Evolutionary conservation across 2,329 filamentous ascomycete species (phyloP), one percentile per base, ranked within the genome.

Genomic region (Zelopaecilomyces penicillatus): DNA sequence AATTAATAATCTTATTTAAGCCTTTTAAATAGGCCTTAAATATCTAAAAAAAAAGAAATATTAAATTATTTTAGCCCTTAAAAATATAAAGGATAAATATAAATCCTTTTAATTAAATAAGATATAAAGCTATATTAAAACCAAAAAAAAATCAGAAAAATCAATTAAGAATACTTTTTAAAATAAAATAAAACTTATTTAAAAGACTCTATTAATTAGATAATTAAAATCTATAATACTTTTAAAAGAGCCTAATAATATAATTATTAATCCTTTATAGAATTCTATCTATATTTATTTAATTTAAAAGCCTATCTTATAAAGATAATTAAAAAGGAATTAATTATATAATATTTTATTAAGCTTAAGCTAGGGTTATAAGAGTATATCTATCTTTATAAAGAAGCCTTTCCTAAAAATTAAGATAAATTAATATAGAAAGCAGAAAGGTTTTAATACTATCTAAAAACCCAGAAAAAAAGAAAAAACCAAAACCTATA

Each of bases 1-100:
- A 40, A 40, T 40, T 40, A 40, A 40, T 6, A 8, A 40, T 29
- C 6, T 40, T 27, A 28, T 40, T 27, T 28, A 40, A 27, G 30
- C 10, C 9, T 8, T 40, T 6, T 27, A 40, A 12, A 40, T 12
- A 12, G 30, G 10, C 2, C 3, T 10, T 2, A 40, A 27, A 3
- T 40, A 27, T 10, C 3, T 29, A 40, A 40, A 28, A 40, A 8
- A 28, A 2, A 3, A 5, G 2, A 40, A 11, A 28, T 28, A 2
- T 2, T 11, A 9, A 5, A 29, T 30, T 8, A 27, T 28, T 8
- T 5, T 28, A 40, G 11, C 10, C 11, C 9, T 12, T 40, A 40
- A 40, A 40, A 40, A 40, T 40, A 40, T 40, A 27, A 40, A 29
- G 30, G 9, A 28, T 40, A 28, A 40, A 27, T 10, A 29, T 28